Evolutionary conservation across 345 rosid genomes (phyloP), one percentile per base, ranked within the genome.

Genomic region (Nephelium lappaceum): DNA sequence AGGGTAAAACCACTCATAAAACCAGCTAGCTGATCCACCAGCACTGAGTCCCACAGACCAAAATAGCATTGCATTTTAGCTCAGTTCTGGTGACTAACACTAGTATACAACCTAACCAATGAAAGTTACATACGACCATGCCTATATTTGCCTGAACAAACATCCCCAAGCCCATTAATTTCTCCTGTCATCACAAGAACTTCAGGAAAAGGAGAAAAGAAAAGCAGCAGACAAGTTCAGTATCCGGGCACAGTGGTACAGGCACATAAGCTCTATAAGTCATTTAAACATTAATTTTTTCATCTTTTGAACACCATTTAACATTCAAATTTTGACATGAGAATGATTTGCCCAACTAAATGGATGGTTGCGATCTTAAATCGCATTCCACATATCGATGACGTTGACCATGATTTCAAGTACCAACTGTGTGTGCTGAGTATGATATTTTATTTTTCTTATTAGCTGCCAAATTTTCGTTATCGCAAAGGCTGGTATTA

Each of bases 101-200:
- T 45, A 21, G 57, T 21, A 11, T 67, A 10, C 71, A 27, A 64
- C 41, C 60, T 31, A 64, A 75, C 45, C 47, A 24, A 64, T 27
- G 0, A 11, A 25, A 21, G 36, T 47, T n/a, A 47, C n/a, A 36
- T 63, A 75, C 3, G 62, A 23, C 64, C 64, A 39, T 2, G 64
- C 64, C 78, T n/a, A 49, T 71, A 66, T 66, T 75, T 51, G 41
- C 57, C 55, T 61, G 42, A 43, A 25, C 39, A 41, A 60, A 6
- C 53, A 60, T 15, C 41, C 5, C 36, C 51, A 8, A 12, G 10
- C 76, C 53, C 23, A 8, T 21, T 57, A 39, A 60, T 5, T 57
- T 72, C 15, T 71, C 31, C 51, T 0, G 66, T 60, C 55, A 60
- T 19, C 8, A 41, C 53, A 60, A 60, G 36, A 7, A 8, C 41